These are phyloP conservation scores for Dactylellina leptospora DNA, from an alignment of 2,329 filamentous ascomycete species.

Conservation along the genomic window DNA sequence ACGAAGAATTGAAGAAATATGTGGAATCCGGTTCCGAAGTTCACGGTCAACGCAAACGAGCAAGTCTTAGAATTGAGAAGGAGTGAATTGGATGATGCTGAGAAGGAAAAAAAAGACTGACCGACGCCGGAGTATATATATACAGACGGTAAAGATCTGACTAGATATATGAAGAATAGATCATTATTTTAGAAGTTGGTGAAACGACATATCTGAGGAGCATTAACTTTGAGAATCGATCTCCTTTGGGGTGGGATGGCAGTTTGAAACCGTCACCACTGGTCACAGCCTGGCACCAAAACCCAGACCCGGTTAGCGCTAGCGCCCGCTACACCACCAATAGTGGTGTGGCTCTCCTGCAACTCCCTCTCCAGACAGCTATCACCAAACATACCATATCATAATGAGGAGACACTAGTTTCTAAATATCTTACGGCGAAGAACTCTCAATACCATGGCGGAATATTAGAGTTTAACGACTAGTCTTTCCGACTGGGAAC, in stretches of 20 bases:
- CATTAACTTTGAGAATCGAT: neutral
- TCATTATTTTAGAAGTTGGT: conserved; percentile 6
- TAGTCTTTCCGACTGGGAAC: neutral
- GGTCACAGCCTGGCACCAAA: conserved; percentile 36
- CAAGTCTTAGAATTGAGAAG: neutral
- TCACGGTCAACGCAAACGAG: conserved; percentile 4
- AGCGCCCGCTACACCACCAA: neutral
- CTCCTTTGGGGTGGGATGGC: too few species aligned
- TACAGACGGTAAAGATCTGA: neutral
- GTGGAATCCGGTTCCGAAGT: conserved; percentile 13
- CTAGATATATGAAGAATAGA: neutral
- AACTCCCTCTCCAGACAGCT: neutral
- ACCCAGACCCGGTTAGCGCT: conserved; percentile 15
- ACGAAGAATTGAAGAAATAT: neutral
- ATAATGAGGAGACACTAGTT: too few species aligned
- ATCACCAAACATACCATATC: conserved; percentile 1
- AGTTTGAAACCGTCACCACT: conserved; percentile 36
- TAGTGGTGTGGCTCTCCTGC: neutral
- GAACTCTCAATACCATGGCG: neutral
- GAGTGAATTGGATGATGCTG: neutral
- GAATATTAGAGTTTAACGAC: neutral
- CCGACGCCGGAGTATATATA: conserved; percentile 16
- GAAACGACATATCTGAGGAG: conserved; percentile 15
- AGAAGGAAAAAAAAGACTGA: neutral
- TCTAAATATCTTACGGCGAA: neutral